These are phyloP conservation scores for Auriscalpium orientale DNA, from an alignment of 768 basidiomycete species.

Conservation along the genomic window DNA sequence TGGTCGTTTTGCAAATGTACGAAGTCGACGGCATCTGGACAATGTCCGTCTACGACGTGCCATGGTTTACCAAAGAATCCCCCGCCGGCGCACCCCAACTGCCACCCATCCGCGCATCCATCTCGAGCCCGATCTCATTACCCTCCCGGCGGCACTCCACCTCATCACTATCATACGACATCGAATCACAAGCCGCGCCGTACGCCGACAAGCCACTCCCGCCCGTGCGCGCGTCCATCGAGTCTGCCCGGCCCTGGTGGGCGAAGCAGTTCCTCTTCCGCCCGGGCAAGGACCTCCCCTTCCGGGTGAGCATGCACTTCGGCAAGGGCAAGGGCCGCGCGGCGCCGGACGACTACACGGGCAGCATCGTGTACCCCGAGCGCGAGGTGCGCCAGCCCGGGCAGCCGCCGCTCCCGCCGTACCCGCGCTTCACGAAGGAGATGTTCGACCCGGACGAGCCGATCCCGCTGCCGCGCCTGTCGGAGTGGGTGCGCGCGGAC, in stretches of 20 bases:
- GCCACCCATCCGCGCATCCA: conserved; percentile 7
- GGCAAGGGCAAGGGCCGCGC: background rate
- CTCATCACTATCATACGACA: background rate
- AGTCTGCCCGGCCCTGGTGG: conserved; percentile 2
- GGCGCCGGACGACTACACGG: background rate
- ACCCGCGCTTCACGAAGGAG: background rate
- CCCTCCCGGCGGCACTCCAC: background rate
- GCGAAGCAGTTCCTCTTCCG: background rate
- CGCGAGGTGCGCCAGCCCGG: background rate
- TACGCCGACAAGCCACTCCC: background rate
- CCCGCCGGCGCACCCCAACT: conserved; percentile 1
- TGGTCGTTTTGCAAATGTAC: conserved; percentile 36
- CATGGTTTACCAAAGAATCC: conserved; percentile 40
- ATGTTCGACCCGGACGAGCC: conserved; percentile 3
- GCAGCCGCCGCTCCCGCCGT: background rate
- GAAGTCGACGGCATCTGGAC: conserved; percentile 44
- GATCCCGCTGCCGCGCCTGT: conserved; percentile 1
- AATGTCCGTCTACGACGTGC: conserved; percentile 40
- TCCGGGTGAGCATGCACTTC: background rate
- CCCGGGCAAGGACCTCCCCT: background rate
- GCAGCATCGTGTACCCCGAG: background rate
- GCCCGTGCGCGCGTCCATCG: background rate
- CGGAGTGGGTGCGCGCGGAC: conserved; percentile 2
- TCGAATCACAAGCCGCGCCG: background rate
- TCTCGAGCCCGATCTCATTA: background rate